These are phyloP conservation scores for Fistulifera pelliculosa DNA, from an alignment of 108 stramenopile species.

Conservation along the genomic window DNA sequence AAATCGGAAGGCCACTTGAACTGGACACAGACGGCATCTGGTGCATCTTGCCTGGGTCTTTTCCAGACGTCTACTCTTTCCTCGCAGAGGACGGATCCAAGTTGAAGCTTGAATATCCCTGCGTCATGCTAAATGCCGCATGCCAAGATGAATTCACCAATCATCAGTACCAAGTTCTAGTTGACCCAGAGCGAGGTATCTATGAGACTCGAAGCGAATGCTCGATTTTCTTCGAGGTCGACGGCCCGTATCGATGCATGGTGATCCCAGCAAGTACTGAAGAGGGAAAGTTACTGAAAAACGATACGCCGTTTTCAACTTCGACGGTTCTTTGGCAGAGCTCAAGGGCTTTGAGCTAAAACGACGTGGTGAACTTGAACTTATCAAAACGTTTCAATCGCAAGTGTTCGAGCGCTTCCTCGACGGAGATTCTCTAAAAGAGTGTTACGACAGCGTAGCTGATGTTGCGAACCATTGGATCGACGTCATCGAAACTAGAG, in stretches of 20 bases:
- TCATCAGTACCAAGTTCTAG: constrained; percentile 94
- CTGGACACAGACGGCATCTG: constrained; percentile 99
- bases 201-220: constrained; percentile 93
- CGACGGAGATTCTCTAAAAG: constrained; percentile 73
- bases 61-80: constrained; percentile 91
- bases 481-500: constrained; percentile 92
- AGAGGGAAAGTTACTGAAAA: constrained; percentile 98
- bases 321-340: constrained; percentile 96
- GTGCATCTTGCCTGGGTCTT: constrained; percentile 97
- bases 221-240: constrained; percentile 99
- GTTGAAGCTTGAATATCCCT: constrained; percentile 90
- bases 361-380: constrained; percentile 97
- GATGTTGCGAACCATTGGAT: constrained; percentile 98
- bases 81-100: constrained; percentile 63
- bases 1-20: constrained; percentile 97
- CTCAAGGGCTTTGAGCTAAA: constrained; percentile 99
- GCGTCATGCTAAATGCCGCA: constrained; percentile 98
- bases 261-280: constrained; percentile 97
- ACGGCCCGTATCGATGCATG: constrained; percentile 99
- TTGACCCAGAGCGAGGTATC: constrained; percentile 68
- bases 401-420: constrained; percentile 96
- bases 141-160: constrained; percentile 98
- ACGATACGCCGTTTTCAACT: constrained; percentile 99
- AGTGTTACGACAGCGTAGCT: constrained; percentile 95
- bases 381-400: constrained; percentile 98